phyloP scores from a whole-genome alignment of 352 stramenopile genomes.

The Phytophthora kernoviae region DNA sequence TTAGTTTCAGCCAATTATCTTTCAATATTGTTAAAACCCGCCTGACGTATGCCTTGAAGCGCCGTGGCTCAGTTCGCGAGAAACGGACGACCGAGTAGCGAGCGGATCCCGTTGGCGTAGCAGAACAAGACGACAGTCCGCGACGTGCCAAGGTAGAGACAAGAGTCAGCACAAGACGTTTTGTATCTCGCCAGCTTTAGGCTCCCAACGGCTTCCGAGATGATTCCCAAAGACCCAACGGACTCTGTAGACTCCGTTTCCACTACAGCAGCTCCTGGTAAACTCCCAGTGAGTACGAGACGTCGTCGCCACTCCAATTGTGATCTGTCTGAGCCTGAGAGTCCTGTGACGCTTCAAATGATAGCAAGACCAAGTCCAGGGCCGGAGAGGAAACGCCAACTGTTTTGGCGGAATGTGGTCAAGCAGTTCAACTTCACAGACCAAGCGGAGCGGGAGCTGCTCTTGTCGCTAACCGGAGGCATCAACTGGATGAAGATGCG shows the following conservation, averaged over 20 bases:
- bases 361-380: neutral
- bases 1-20: neutral
- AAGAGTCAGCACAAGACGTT: conserved; percentile 14
- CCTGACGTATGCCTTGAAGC: neutral
- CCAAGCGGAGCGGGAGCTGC: conserved; percentile 57
- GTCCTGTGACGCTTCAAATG: conserved; percentile 18
- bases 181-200: neutral
- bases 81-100: neutral
- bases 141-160: conserved; percentile 4
- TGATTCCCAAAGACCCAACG: conserved; percentile 19
- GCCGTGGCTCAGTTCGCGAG: conserved; percentile 5
- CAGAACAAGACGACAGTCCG: conserved; percentile 6
- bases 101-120: neutral
- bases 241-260: conserved; percentile 23
- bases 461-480: conserved; percentile 71
- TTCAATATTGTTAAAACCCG: neutral
- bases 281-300: neutral
- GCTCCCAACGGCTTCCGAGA: conserved; percentile 8
- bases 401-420: conserved; percentile 83
- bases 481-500: conserved; percentile 71
- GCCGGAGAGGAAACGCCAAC: conserved; percentile 44
- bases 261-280: neutral
- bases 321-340: conserved; percentile 21
- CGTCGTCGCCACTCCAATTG: conserved; percentile 29
- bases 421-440: conserved; percentile 83